These are phyloP conservation scores for Candida multigemmis DNA, from an alignment of 805 yeast genomes.

Conservation along the genomic window DNA sequence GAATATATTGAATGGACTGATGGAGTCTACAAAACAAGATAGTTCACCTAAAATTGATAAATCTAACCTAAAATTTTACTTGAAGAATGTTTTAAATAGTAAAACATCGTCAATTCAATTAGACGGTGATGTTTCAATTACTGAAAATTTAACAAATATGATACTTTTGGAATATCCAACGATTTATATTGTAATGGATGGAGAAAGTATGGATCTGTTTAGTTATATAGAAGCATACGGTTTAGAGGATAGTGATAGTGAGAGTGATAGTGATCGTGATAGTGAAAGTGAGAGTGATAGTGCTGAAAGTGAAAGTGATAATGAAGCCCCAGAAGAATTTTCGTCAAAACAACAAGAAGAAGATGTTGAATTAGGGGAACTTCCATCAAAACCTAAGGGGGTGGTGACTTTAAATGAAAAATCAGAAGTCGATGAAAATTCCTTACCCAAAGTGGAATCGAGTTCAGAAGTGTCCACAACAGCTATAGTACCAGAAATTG, in stretches of 20 bases:
- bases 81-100: slow-evolving; percentile 19
- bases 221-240: slow-evolving; percentile 5
- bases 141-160: slow-evolving; percentile 35
- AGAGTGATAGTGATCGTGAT: slow-evolving; percentile 10
- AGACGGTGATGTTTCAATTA: slow-evolving; percentile 24
- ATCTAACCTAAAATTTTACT: slow-evolving; percentile 19
- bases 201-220: slow-evolving; percentile 13
- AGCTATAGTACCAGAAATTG: too few species aligned
- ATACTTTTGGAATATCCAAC: slow-evolving; percentile 77
- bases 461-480: slow-evolving; percentile 1
- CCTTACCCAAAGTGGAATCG: slow-evolving; percentile 3
- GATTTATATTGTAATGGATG: slow-evolving; percentile 32
- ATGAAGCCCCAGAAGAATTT: slow-evolving; percentile 24
- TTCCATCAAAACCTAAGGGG: too few species aligned
- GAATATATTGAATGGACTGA: slow-evolving; percentile 17
- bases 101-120: slow-evolving; percentile 26
- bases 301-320: slow-evolving; percentile 2
- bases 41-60: slow-evolving; percentile 9
- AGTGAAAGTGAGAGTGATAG: neutral
- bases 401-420: too few species aligned
- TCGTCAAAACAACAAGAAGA: slow-evolving; percentile 23
- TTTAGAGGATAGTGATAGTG: slow-evolving; percentile 6
- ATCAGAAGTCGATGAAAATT: too few species aligned
- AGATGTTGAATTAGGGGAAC: too few species aligned
- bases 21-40: slow-evolving; percentile 6